phyloP scores from a whole-genome alignment of 352 stramenopile species.

The Phytophthora constricta region DNA sequence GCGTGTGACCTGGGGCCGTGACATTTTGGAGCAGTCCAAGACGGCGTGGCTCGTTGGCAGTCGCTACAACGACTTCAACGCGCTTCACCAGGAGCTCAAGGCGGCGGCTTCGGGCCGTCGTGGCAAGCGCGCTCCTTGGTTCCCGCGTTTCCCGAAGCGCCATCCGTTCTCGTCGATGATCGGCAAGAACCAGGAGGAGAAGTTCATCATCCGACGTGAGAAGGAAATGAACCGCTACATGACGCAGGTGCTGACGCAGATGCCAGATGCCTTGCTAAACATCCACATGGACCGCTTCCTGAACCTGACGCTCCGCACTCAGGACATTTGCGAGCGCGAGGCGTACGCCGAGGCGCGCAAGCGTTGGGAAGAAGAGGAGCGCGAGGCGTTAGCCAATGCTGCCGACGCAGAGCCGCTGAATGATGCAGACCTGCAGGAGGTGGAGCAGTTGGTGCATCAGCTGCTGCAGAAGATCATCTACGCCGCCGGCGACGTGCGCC shows the following conservation, averaged over 20 bases:
- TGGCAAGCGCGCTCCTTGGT: slow-evolving; percentile 89
- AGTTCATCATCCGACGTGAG: slow-evolving; percentile 92
- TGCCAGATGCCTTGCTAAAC: slow-evolving; percentile 89
- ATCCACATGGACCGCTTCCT: slow-evolving; percentile 91
- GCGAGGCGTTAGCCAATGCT: slow-evolving; percentile 84
- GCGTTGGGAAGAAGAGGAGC: slow-evolving; percentile 90
- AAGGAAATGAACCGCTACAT: slow-evolving; percentile 93
- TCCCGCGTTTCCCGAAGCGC: slow-evolving; percentile 90
- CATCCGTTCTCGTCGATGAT: slow-evolving; percentile 92
- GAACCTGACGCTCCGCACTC: slow-evolving; percentile 87
- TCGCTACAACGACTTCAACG: slow-evolving; percentile 92
- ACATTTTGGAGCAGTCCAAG: slow-evolving; percentile 90
- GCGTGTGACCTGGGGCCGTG: slow-evolving; percentile 86
- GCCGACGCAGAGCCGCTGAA: slow-evolving; percentile 86
- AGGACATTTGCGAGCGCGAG: slow-evolving; percentile 89
- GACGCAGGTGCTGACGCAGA: slow-evolving; percentile 91
- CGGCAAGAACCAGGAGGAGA: slow-evolving; percentile 91
- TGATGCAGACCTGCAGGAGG: slow-evolving; percentile 88
- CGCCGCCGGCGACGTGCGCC: slow-evolving; percentile 82
- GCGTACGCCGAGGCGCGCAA: slow-evolving; percentile 88
- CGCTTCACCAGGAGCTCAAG: slow-evolving; percentile 90
- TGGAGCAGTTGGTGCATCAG: slow-evolving; percentile 89
- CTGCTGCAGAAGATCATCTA: slow-evolving; percentile 92
- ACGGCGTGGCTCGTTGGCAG: slow-evolving; percentile 88
- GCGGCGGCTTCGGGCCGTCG: slow-evolving; percentile 80